Conservation (phyloP, 768 basidiomycete species). For the Trametes maxima region DNA sequence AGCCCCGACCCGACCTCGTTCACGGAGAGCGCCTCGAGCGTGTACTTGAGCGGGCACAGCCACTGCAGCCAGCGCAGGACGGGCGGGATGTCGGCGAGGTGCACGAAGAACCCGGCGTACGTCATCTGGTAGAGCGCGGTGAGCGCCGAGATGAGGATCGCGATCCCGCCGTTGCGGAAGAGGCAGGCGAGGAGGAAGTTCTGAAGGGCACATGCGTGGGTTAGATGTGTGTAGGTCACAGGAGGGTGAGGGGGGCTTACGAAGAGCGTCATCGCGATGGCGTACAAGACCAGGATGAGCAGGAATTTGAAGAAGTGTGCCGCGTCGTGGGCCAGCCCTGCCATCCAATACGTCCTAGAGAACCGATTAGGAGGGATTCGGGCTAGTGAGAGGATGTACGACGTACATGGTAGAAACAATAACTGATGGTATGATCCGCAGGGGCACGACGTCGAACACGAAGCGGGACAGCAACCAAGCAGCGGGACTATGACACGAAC, state of each 20-base stretch:
- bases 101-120: slow-evolving; percentile 91
- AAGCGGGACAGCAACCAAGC: slow-evolving; percentile 91
- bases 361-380: not conserved
- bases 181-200: slow-evolving; percentile 89
- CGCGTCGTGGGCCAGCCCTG: slow-evolving; percentile 77
- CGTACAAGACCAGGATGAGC: slow-evolving; percentile 84
- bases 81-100: slow-evolving; percentile 80
- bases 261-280: slow-evolving; percentile 83
- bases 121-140: slow-evolving; percentile 83
- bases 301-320: slow-evolving; percentile 94
- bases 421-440: slow-evolving; percentile 88
- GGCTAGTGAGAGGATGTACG: not conserved
- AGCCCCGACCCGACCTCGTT: slow-evolving; percentile 92
- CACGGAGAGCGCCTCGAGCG: slow-evolving; percentile 83
- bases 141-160: slow-evolving; percentile 84
- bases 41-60: slow-evolving; percentile 82
- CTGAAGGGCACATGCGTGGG: slow-evolving; percentile 38
- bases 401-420: slow-evolving; percentile 81
- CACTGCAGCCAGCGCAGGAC: slow-evolving; percentile 94
- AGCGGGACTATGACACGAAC: slow-evolving; percentile 57
- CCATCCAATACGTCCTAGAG: slow-evolving; percentile 90
- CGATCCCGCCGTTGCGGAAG: slow-evolving; percentile 86
- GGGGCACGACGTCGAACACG: slow-evolving; percentile 86
- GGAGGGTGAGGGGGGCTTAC: slow-evolving; percentile 45
- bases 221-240: not conserved